Base-by-base conservation (phyloP, 495 filamentous ascomycete genomes). In the Coniosporium apollinis region DNA sequence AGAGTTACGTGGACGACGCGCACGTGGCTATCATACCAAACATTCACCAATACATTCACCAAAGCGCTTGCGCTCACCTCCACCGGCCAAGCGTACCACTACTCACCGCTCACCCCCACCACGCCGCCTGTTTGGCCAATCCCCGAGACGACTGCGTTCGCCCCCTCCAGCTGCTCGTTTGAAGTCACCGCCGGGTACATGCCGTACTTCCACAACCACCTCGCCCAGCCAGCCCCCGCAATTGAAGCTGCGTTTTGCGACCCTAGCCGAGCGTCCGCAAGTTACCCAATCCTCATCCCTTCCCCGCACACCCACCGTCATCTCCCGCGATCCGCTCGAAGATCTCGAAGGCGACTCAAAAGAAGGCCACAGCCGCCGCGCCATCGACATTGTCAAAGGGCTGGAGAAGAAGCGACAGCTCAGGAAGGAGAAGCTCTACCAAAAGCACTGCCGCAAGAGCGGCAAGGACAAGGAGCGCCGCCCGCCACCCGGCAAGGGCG, bases 311-410 rank as follows among this genome's bases (percentile, higher is more conserved):
- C 47, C 45, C 13, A 36, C 36, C 24, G 19, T 28, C 30, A 11
- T 17, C 20, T 15, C 17, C 38, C 16, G 11, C 19, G 3, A 9
- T 22, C 8, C 14, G 10, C 5, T 21, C 35, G 22, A 40, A 24
- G 6, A 35, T 36, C 16, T 33, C 32, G 46, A 49, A 16, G 16
- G n/a, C 19, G 43, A 30, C 19, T 30, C 28, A 26, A 47, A 49
- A 1, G 51, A 52, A 17, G 22, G 42, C 0, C 50, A 47, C 6
- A 47, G 47, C 17, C 57, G 89, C 41, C 83, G 84, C 30, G 85
- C 89, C 19, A 86, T 96, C 45, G 91, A 94, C 51, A 96, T 97
- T 43, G 83, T 94, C 57, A 85, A 92, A 51, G 89, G 89, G 4
- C 73, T 97, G 5, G 89, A 96, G 62, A 75, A 81, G 58, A 94